phyloP scores from a whole-genome alignment of 495 filamentous ascomycete species.

The Baudoinia panamericana region DNA sequence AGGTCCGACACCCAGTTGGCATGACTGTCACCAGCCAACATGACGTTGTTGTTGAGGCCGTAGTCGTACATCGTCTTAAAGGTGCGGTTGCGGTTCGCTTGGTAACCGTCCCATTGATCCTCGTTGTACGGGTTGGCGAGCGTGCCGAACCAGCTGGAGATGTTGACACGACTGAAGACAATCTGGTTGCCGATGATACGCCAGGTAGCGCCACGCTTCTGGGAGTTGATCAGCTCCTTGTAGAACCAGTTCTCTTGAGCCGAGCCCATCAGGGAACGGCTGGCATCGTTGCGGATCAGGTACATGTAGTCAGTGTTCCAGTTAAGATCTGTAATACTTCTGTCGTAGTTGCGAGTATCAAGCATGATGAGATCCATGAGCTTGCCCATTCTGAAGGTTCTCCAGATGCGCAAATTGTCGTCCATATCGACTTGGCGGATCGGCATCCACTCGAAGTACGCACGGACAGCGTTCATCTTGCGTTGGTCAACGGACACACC shows the following conservation, averaged over 20 bases:
- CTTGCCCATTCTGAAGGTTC: slow-evolving; percentile 47
- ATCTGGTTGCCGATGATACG: slow-evolving; percentile 52
- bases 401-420: slow-evolving; percentile 54
- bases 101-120: slow-evolving; percentile 51
- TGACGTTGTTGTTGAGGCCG: slow-evolving; percentile 49
- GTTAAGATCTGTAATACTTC: slow-evolving; percentile 30
- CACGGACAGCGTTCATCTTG: slow-evolving; percentile 53
- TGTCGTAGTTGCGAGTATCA: slow-evolving; percentile 53
- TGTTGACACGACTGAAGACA: slow-evolving; percentile 44
- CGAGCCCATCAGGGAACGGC: slow-evolving; percentile 49
- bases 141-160: slow-evolving; percentile 29
- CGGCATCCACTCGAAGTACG: slow-evolving; percentile 58
- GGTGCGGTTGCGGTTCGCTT: slow-evolving; percentile 48
- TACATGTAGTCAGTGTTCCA: slow-evolving; percentile 43
- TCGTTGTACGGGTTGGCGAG: slow-evolving; percentile 39
- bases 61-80: slow-evolving; percentile 33
- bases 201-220: slow-evolving; percentile 44
- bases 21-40: slow-evolving; percentile 52
- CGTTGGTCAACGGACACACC: slow-evolving; percentile 48
- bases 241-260: slow-evolving; percentile 55
- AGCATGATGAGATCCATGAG: slow-evolving; percentile 54
- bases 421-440: slow-evolving; percentile 44
- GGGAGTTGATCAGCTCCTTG: slow-evolving; percentile 37
- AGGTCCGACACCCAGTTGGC: slow-evolving; percentile 51
- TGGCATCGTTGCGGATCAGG: slow-evolving; percentile 41